Base-by-base conservation (phyloP, 352 stramenopile species). In the Globisporangium barbulae region DNA sequence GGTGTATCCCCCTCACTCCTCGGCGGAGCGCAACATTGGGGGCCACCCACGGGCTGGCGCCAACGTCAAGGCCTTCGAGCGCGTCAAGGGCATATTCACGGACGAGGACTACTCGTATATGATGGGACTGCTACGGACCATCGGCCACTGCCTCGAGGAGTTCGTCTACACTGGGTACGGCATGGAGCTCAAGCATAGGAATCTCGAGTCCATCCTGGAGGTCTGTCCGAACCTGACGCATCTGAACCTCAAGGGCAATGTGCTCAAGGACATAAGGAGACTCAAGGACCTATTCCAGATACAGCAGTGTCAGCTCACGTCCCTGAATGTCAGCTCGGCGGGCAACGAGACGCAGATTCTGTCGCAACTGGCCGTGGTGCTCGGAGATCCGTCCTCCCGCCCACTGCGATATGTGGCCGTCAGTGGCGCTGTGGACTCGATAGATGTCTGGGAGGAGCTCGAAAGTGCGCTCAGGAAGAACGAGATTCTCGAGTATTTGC, bases 1-100 rank as follows among this genome's bases (percentile, higher is more conserved):
- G 74, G 63, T 48, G 60, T 58, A 66, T 21, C 31, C 19, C n/a
- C 9, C 2, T 17, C 10, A 10, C n/a, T 35, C 31, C 31, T 35
- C 31, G 31, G 31, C 31, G 31, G 6, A 35, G 31, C 6, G 2
- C 31, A 2, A 35, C 3, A 7, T 7, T 6, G 31, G 6, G 2
- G 31, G 31, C 3, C 31, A 35, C 31, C 31, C 35, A 42, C 35
- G 3, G 7, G 8, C 35, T 15, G 35, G 35, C 35, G 35, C 35
- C 9, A 42, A 42, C 35, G 35, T 42, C 10, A 42, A 9, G 35
- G 35, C 10, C 35, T 42, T 42, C 35, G 35, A 42, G 35, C 35
- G 35, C 35, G 8, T 8, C 35, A 13, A 17, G 3, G 8, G 35
- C 35, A 42, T 0, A 17, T 42, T 42, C 12, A 13, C 35, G 12